phyloP scores from a whole-genome alignment of 148 eudicot species.

The Salicornia ramosissima region DNA sequence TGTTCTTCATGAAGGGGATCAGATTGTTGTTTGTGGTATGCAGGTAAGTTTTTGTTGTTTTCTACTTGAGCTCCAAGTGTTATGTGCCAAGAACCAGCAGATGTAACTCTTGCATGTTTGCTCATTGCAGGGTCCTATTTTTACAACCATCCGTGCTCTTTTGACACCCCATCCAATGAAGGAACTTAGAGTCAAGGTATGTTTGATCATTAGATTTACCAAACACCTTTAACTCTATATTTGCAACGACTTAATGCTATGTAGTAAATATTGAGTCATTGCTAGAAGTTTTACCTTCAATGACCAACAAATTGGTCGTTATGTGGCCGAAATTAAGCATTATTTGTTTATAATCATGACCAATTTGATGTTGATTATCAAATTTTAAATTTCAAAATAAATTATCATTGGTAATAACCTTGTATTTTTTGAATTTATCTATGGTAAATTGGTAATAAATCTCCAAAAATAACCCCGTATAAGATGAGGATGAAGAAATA shows the following conservation, averaged over 20 bases:
- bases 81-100: background rate
- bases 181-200: conserved; percentile 89
- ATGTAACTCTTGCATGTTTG: background rate
- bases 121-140: conserved; percentile 68
- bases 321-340: too few relatives aligned
- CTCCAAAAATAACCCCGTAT: too few relatives aligned
- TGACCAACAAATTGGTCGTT: too few relatives aligned
- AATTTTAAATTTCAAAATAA: too few relatives aligned
- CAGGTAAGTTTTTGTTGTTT: conserved; percentile 43
- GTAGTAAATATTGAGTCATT: too few relatives aligned
- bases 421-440: too few relatives aligned
- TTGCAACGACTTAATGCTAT: background rate
- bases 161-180: conserved; percentile 97
- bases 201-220: background rate
- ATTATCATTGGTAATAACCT: too few relatives aligned
- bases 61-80: background rate
- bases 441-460: too few relatives aligned
- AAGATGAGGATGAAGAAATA: too few relatives aligned
- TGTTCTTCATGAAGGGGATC: conserved; percentile 90
- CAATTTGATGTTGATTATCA: too few relatives aligned
- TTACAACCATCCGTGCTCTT: conserved; percentile 77
- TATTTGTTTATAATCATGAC: too few relatives aligned
- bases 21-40: conserved; percentile 83
- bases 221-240: background rate
- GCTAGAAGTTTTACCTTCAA: background rate